Evolutionary conservation across 2,329 filamentous ascomycete genomes (phyloP).

Genomic region (Aspergillus chevalieri): DNA sequence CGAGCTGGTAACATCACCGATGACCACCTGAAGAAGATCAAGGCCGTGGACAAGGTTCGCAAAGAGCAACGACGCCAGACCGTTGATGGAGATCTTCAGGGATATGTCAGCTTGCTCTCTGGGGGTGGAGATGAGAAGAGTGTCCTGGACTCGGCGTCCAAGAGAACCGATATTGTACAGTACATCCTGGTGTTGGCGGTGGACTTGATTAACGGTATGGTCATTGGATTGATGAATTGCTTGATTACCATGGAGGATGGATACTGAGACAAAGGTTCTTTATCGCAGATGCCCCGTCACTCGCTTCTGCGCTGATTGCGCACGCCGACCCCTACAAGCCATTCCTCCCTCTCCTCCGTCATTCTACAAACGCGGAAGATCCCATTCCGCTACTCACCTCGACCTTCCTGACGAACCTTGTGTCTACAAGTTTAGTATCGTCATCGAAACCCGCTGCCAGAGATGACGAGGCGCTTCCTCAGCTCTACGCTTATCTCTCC

Average conservation of each 20-base stretch:
- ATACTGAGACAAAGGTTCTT: neutral
- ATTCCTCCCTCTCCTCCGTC: conserved; percentile 75
- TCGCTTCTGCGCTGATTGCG: conserved; percentile 69
- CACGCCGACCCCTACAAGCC: conserved; percentile 66
- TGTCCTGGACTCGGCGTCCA: conserved; percentile 78
- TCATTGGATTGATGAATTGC: neutral
- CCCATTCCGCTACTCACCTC: conserved; percentile 85
- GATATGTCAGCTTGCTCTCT: conserved; percentile 74
- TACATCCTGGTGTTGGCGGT: conserved; percentile 86
- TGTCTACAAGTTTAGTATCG: conserved; percentile 57
- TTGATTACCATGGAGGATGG: neutral
- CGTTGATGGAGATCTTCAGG: conserved; percentile 71
- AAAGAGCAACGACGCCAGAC: conserved; percentile 82
- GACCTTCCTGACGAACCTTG: conserved; percentile 73
- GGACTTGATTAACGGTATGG: conserved; percentile 76
- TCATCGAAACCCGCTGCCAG: conserved; percentile 55
- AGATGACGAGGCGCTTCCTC: conserved; percentile 69
- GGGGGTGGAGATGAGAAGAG: conserved; percentile 61
- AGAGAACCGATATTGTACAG: conserved; percentile 85
- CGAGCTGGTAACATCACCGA: conserved; percentile 91
- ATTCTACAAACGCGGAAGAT: conserved; percentile 77
- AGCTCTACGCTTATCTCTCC: conserved; percentile 80
- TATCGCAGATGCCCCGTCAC: conserved; percentile 64
- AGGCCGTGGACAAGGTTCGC: conserved; percentile 91
- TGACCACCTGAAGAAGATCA: conserved; percentile 89